These are phyloP conservation scores for Phaffia rhodozyma DNA, from an alignment of 1,284 basidiomycete genomes.

Conservation along the genomic window DNA sequence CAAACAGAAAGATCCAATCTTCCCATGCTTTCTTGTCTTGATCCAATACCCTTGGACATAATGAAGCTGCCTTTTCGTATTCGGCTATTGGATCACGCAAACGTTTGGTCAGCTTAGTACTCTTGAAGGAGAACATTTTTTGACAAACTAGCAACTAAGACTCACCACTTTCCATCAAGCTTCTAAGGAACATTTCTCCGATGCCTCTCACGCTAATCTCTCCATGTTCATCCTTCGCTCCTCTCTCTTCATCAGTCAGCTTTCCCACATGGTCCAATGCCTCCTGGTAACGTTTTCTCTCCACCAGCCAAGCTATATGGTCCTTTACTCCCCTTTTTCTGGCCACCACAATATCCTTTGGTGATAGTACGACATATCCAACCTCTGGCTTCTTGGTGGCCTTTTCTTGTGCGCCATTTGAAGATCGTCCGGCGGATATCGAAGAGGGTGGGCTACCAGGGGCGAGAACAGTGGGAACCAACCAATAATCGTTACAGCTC, in stretches of 20 bases:
- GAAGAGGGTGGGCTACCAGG: conserved; percentile 18
- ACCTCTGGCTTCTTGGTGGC: conserved; percentile 14
- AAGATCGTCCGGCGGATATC: conserved; percentile 20
- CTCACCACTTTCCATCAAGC: conserved; percentile 61
- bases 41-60: conserved; percentile 79
- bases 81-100: conserved; percentile 44
- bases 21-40: conserved; percentile 77
- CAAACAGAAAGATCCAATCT: conserved; percentile 85
- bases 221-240: conserved; percentile 31
- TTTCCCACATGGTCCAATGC: conserved; percentile 75
- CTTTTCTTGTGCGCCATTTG: conserved; percentile 5
- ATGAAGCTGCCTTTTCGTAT: conserved; percentile 65
- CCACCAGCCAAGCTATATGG: conserved; percentile 86
- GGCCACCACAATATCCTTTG: conserved; percentile 73
- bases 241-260: conserved; percentile 36
- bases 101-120: neutral
- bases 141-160: neutral
- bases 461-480: conserved; percentile 38
- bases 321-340: conserved; percentile 76
- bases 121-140: neutral
- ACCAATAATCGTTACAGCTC: conserved; percentile 83
- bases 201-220: conserved; percentile 57
- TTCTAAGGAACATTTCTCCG: conserved; percentile 69
- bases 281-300: conserved; percentile 72
- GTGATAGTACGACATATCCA: conserved; percentile 66